Evolutionary conservation across 1,284 basidiomycete species (phyloP).

Genomic region (Puccinia polysora): DNA sequence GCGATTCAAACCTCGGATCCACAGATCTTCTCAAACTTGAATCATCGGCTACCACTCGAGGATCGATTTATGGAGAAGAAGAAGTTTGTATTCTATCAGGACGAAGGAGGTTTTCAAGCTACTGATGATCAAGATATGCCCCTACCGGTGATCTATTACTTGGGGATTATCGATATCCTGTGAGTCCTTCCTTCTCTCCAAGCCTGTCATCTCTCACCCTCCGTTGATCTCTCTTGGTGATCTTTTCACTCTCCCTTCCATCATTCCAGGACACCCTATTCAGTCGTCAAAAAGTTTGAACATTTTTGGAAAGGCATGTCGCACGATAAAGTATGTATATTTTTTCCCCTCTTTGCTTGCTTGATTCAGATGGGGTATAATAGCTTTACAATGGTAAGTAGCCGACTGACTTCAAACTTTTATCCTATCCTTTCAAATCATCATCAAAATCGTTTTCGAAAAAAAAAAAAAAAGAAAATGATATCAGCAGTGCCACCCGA

Average conservation of each 20-base stretch:
- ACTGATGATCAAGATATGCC: slow-evolving; percentile 76
- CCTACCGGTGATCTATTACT: slow-evolving; percentile 80
- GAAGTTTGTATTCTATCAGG: slow-evolving; percentile 90
- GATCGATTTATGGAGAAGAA: slow-evolving; percentile 65
- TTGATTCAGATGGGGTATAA: no score
- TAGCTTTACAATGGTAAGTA: no score
- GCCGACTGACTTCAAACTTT: no score
- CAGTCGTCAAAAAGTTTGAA: slow-evolving; percentile 70
- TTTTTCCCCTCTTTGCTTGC: slow-evolving; percentile 2
- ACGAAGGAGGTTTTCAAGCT: slow-evolving; percentile 86
- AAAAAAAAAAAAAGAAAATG: slow-evolving; percentile 64
- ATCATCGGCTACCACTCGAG: slow-evolving; percentile 63
- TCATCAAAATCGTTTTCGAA: slow-evolving; percentile 34
- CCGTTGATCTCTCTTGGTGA: neutral
- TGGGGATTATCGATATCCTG: slow-evolving; percentile 54
- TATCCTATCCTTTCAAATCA: slow-evolving; percentile 25
- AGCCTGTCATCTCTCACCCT: no score
- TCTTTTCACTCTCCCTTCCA: neutral
- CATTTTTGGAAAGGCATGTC: slow-evolving; percentile 86
- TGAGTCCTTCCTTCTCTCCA: slow-evolving; percentile 49
- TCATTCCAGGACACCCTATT: slow-evolving; percentile 15
- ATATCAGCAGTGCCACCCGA: slow-evolving; percentile 82
- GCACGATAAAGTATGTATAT: slow-evolving; percentile 69
- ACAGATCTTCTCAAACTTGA: slow-evolving; percentile 63
- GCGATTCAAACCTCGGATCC: slow-evolving; percentile 79